Evolutionary conservation across 257 asterid genomes (phyloP).

Genomic region (Nicotiana attenuata): DNA sequence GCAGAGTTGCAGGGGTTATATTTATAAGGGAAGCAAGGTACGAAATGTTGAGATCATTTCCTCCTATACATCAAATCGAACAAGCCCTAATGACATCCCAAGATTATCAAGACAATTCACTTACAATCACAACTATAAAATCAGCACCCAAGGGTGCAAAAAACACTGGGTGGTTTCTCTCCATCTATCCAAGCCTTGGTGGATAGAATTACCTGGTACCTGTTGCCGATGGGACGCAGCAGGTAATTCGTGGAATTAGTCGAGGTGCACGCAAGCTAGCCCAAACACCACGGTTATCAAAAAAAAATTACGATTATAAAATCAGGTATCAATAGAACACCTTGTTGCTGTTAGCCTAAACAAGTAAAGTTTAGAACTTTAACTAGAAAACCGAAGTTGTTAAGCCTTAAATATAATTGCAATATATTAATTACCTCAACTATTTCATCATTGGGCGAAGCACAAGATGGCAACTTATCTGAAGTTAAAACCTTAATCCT

Average conservation of each 20-base stretch:
- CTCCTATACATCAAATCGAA: neutral
- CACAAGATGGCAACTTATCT: slow-evolving; percentile 29
- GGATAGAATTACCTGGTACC: too few relatives aligned
- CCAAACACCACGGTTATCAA: too few relatives aligned
- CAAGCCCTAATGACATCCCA: neutral
- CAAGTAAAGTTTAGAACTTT: neutral
- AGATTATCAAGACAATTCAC: neutral
- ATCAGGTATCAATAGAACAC: neutral
- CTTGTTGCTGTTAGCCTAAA: neutral
- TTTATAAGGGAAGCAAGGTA: neutral
- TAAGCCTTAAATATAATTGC: neutral
- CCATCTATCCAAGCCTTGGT: too few relatives aligned
- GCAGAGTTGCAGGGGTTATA: neutral
- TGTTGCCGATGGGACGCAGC: too few relatives aligned
- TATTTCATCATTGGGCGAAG: slow-evolving; percentile 41
- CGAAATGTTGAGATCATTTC: neutral
- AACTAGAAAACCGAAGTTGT: neutral
- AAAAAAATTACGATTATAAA: too few relatives aligned
- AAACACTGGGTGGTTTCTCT: too few relatives aligned
- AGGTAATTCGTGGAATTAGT: too few relatives aligned
- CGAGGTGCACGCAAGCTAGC: too few relatives aligned
- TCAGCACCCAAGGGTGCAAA: too few relatives aligned
- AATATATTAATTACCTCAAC: slow-evolving; percentile 58
- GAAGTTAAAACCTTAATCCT: slow-evolving; percentile 47
- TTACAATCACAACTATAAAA: neutral